Evolutionary conservation across 2,329 filamentous ascomycete species (phyloP), one percentile per base, ranked within the genome.

Genomic region (Aspergillus neoniger): DNA sequence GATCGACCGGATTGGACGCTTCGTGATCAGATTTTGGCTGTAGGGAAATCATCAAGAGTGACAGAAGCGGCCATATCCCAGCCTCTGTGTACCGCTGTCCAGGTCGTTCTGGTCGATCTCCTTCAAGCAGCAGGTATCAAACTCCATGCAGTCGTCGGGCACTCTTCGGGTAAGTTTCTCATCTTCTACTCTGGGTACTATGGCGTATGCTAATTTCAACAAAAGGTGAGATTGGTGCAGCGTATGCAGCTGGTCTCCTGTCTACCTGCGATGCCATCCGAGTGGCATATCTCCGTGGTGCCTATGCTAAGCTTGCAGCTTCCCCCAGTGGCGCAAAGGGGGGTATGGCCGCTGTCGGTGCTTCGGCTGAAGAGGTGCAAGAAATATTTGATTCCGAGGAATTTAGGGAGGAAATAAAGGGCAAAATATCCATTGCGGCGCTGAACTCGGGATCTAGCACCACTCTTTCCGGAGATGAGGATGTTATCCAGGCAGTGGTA

Each of bases 281-380:
- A 0, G 70, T 76, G 19, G 79, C 80, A 0, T 83, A 80, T 63
- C 77, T 77, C 58, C 77, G 81, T 1, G 80, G 80, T 1, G 55
- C 76, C 1, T 64, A 69, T 51, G 64, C 70, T n/a, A 58, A 56
- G 1, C 51, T 66, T 9, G 67, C 63, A 9, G 30, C 55, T 9
- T 57, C 52, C 8, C 38, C 36, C 2, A 50, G 43, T 32, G 63
- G 61, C 2, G 12, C 65, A 44, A 57, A 55, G 10, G 81, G 81
- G 2, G 74, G 69, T 1, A 85, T 85, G 82, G 62, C 83, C 17
- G 82, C 82, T 0, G 78, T 78, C 0, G 79, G 77, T 0, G 69
- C 74, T 1, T 65, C 69, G 0, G 61, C 65, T 4, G 71, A 75
- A 2, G 74, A 79, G 2, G 25, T 25, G 2, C 25, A 25, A 25